Evolutionary conservation across 441 rosid species (phyloP).

Genomic region (Pelargonium myrrhifolium): DNA sequence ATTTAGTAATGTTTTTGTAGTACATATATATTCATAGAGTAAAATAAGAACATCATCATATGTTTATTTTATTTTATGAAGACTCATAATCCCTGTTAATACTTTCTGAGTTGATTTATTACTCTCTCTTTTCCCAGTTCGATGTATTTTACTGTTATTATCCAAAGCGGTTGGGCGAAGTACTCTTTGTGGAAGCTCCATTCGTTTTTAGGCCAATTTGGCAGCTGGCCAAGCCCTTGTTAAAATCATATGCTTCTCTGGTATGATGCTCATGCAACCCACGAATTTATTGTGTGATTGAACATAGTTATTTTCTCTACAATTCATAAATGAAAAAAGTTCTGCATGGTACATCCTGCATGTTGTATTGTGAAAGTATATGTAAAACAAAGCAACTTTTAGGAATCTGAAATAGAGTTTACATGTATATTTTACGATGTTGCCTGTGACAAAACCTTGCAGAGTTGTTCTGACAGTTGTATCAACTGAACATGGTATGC

Average conservation of each 20-base stretch:
- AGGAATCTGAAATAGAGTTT: not conserved
- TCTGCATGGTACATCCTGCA: not conserved
- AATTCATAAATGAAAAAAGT: not conserved
- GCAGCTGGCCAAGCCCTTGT: conserved; percentile 69
- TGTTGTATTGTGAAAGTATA: not conserved
- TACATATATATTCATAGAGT: too few species aligned
- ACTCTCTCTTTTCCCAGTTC: conserved; percentile 45
- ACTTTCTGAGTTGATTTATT: conserved; percentile 17
- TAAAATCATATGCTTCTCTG: conserved; percentile 74
- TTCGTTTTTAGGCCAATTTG: conserved; percentile 80
- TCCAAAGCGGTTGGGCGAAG: conserved; percentile 81
- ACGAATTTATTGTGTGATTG: not conserved
- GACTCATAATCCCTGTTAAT: conserved; percentile 4
- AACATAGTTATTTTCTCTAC: not conserved
- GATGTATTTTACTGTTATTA: conserved; percentile 82
- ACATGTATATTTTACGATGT: not conserved
- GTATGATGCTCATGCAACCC: conserved; percentile 32
- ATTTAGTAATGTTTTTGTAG: not conserved
- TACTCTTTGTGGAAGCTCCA: conserved; percentile 90
- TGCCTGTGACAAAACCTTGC: not conserved
- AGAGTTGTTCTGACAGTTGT: not conserved
- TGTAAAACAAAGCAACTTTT: not conserved
- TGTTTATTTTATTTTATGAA: not conserved
- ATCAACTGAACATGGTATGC: not conserved
- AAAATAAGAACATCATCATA: not conserved